Percentiles rank a stretch among this genome's conserved stretches.
Conservation (phyloP, 2,329 filamentous ascomycete genomes). For the Claviceps arundinis region DNA sequence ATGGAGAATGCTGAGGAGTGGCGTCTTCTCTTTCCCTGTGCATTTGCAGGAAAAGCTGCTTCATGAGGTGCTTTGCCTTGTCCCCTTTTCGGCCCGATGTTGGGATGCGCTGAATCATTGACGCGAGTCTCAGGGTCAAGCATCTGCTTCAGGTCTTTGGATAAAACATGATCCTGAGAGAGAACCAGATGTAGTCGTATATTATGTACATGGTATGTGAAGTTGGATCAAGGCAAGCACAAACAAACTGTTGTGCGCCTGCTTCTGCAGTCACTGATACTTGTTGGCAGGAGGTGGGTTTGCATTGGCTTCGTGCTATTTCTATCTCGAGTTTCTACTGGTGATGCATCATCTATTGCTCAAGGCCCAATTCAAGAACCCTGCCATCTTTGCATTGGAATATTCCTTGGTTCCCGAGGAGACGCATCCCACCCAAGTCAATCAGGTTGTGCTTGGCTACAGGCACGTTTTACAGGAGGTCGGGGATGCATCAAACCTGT, state of each 20-base stretch:
- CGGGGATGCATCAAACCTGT: conserved; percentile 46
- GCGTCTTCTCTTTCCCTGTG: conserved; percentile 47
- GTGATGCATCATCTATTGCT: conserved; percentile 56
- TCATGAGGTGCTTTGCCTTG: conserved; percentile 14
- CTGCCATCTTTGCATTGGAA: conserved; percentile 66
- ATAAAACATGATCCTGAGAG: conserved; percentile 46
- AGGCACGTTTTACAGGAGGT: conserved; percentile 50
- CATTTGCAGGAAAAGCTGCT: conserved; percentile 42
- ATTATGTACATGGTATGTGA: conserved; percentile 59
- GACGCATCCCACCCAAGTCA: conserved; percentile 58
- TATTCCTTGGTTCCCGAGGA: conserved; percentile 69
- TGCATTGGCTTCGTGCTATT: conserved; percentile 67
- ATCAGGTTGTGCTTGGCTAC: conserved; percentile 58
- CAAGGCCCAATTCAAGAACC: conserved; percentile 54
- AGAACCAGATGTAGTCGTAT: conserved; percentile 63
- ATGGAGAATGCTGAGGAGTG: conserved; percentile 64
- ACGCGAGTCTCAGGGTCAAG: conserved; percentile 17
- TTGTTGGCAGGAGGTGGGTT: conserved; percentile 56
- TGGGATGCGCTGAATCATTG: neutral
- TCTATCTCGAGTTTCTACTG: conserved; percentile 74
- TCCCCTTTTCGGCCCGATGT: neutral
- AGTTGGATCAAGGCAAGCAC: neutral
- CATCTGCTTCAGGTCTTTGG: conserved; percentile 53
- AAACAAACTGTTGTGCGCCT: neutral
- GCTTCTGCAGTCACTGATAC: neutral